Percentiles rank a stretch among this genome's conserved stretches.
Evolutionary conservation across 2,329 filamentous ascomycete species (phyloP).

Genomic region (Botrytis tulipae): DNA sequence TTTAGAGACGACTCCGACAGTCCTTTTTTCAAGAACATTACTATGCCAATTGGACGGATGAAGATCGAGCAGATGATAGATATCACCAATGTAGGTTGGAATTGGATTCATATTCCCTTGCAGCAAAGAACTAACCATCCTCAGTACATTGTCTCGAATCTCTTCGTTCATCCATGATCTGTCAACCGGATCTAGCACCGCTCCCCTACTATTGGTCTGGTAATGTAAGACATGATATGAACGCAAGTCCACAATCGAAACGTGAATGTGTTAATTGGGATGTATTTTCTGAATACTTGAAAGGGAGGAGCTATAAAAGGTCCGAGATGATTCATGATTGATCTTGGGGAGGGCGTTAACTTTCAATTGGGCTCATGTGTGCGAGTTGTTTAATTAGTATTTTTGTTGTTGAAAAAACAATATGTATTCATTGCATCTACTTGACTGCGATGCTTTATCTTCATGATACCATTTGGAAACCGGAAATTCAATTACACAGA

Average conservation of each 20-base stretch:
- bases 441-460: neutral
- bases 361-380: neutral
- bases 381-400: neutral
- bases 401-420: neutral
- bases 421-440: neutral
- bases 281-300: constrained; percentile 12
- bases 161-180: constrained; percentile 17
- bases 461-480: neutral
- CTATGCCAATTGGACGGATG: constrained; percentile 18
- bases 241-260: constrained; percentile 13
- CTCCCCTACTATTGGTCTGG: constrained; percentile 20
- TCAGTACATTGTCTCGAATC: constrained; percentile 19
- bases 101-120: too few species aligned
- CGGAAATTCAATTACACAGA: neutral
- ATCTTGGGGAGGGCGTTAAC: neutral
- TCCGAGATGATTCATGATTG: constrained; percentile 15
- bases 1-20: constrained; percentile 16
- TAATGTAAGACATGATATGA: constrained; percentile 11
- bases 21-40: constrained; percentile 12
- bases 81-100: constrained; percentile 2
- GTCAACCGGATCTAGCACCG: constrained; percentile 18
- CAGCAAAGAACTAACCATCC: neutral
- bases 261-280: constrained; percentile 17
- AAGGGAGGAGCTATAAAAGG: constrained; percentile 8
- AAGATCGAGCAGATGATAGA: constrained; percentile 1